A percentile compares a stretch with the other conserved stretches of the same genome.
Evolutionary conservation across 2,329 filamentous ascomycete species (phyloP).

Genomic region (Calonectria pteridis): DNA sequence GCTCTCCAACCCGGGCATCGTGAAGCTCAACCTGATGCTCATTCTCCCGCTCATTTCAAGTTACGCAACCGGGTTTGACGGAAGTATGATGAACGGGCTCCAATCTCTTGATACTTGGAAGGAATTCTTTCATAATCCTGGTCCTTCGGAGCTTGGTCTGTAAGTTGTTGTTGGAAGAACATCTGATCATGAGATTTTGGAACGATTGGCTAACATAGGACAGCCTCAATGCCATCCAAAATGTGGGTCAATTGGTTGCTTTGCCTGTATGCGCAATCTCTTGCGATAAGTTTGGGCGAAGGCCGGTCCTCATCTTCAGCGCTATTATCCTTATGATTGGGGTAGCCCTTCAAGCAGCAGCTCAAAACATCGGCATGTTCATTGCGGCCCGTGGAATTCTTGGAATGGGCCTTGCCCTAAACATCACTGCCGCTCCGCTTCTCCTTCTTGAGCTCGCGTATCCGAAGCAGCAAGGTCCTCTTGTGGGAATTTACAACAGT

Average conservation of each 20-base stretch:
- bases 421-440: constrained; percentile 31
- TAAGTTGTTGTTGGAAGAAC: neutral
- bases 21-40: constrained; percentile 16
- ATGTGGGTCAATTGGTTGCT: constrained; percentile 33
- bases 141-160: constrained; percentile 13
- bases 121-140: neutral
- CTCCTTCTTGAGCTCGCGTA: constrained; percentile 32
- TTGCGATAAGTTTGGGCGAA: constrained; percentile 13
- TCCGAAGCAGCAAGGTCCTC: constrained; percentile 31
- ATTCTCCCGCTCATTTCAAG: constrained; percentile 16
- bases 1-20: constrained; percentile 14
- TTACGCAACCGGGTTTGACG: constrained; percentile 33
- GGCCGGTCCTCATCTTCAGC: neutral
- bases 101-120: constrained; percentile 9
- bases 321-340: neutral
- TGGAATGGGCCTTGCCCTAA: constrained; percentile 31
- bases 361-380: constrained; percentile 36
- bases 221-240: constrained; percentile 37
- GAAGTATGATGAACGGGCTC: constrained; percentile 31
- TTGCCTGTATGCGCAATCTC: constrained; percentile 31
- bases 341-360: neutral
- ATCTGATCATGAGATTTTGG: neutral
- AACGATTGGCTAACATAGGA: neutral
- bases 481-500: constrained; percentile 35
- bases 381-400: constrained; percentile 53